Percentiles rank a stretch among this genome's conserved stretches.
Evolutionary conservation across 2,329 filamentous ascomycete genomes (phyloP).

Genomic region (Pyrenochaeta sp.): DNA sequence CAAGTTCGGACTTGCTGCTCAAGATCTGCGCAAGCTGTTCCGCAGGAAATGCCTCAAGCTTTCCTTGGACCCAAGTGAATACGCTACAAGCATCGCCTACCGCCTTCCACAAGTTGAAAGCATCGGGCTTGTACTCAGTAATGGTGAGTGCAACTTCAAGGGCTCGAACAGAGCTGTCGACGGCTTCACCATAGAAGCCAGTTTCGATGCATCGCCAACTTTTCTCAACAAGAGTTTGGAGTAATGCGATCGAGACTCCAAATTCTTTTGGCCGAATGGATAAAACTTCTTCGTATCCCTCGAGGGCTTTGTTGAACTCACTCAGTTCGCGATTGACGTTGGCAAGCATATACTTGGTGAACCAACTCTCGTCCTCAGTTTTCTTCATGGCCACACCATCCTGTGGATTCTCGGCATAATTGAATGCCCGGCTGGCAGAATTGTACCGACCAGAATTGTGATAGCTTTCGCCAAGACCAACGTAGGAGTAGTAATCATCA

Average conservation of each 20-base stretch:
- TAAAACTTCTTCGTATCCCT: slow-evolving; percentile 77
- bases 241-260: slow-evolving; percentile 83
- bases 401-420: slow-evolving; percentile 81
- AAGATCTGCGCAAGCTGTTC: slow-evolving; percentile 67
- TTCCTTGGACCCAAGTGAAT: slow-evolving; percentile 79
- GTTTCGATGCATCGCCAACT: slow-evolving; percentile 79
- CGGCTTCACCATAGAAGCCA: slow-evolving; percentile 84
- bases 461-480: slow-evolving; percentile 96
- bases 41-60: slow-evolving; percentile 68
- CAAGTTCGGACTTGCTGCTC: slow-evolving; percentile 55
- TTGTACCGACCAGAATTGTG: slow-evolving; percentile 92
- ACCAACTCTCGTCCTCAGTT: slow-evolving; percentile 79
- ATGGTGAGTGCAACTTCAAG: slow-evolving; percentile 72
- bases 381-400: slow-evolving; percentile 62
- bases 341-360: slow-evolving; percentile 94
- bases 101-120: slow-evolving; percentile 96
- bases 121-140: slow-evolving; percentile 66
- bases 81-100: slow-evolving; percentile 87
- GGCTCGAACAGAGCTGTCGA: slow-evolving; percentile 72
- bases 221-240: slow-evolving; percentile 87
- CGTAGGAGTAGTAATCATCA: slow-evolving; percentile 92
- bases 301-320: slow-evolving; percentile 84
- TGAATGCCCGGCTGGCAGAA: slow-evolving; percentile 90
- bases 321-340: slow-evolving; percentile 93
- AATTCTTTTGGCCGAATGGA: slow-evolving; percentile 74